Conservation (phyloP, 768 basidiomycete genomes). For the Coprinopsis sp. region DNA sequence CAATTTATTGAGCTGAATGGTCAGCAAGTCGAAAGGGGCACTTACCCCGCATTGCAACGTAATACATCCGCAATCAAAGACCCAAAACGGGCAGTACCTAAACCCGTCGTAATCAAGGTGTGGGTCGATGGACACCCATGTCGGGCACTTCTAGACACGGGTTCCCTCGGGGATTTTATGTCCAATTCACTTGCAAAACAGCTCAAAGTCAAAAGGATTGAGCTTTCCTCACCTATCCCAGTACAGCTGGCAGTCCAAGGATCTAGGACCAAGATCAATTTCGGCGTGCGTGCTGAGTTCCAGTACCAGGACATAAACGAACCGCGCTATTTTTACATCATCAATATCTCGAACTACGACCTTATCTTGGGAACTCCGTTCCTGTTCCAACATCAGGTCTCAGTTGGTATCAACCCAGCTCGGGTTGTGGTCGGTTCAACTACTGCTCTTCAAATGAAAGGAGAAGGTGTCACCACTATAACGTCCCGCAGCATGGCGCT, state of each 20-base stretch:
- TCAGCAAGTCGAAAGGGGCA: too few species aligned
- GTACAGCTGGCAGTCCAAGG: conserved; percentile 39
- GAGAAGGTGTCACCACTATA: conserved; percentile 8
- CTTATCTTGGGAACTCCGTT: conserved; percentile 38
- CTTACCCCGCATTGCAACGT: conserved; percentile 19
- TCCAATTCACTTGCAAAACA: conserved; percentile 33
- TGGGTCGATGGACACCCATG: conserved; percentile 29
- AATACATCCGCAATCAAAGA: conserved; percentile 21
- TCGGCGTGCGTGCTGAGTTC: conserved; percentile 16
- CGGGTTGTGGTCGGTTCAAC: conserved; percentile 22
- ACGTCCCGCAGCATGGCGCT: conserved; percentile 14
- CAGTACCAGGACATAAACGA: conserved; percentile 32
- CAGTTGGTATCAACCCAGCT: conserved; percentile 23
- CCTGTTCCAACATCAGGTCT: conserved; percentile 27
- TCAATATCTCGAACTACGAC: conserved; percentile 38
- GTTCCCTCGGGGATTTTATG: conserved; percentile 40
- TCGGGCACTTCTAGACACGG: conserved; percentile 32
- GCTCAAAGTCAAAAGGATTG: conserved; percentile 20
- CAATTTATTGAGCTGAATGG: too few species aligned
- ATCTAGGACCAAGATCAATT: conserved; percentile 34
- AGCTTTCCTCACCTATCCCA: conserved; percentile 26
- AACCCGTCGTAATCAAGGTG: conserved; percentile 28
- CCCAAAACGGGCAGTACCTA: conserved; percentile 17
- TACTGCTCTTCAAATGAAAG: too few species aligned
- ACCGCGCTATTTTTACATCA: conserved; percentile 29